Percentiles rank a stretch among this genome's conserved stretches.
Evolutionary conservation across 108 stramenopile species (phyloP).

Genomic region (Skeletonema menzelii): DNA sequence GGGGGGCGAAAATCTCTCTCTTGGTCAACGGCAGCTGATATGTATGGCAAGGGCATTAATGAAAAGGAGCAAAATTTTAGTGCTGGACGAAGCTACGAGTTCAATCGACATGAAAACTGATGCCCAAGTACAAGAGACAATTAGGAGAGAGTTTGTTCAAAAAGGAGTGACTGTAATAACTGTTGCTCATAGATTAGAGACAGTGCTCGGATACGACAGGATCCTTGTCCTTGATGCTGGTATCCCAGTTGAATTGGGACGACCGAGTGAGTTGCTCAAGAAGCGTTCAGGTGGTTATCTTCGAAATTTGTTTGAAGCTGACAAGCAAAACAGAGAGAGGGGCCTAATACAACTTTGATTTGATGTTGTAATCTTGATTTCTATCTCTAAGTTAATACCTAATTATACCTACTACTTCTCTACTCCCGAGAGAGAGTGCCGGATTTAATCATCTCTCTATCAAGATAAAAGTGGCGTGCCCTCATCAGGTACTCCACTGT

Average conservation of each 20-base stretch:
- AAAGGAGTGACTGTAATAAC: conserved; percentile 86
- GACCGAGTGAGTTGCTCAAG: conserved; percentile 54
- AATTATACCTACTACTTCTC: no score
- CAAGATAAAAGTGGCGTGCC: neutral
- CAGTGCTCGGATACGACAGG: conserved; percentile 88
- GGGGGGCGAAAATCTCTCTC: conserved; percentile 87
- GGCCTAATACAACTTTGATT: conserved; percentile 9
- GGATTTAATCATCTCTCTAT: neutral
- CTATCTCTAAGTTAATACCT: neutral
- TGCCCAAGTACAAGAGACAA: conserved; percentile 71
- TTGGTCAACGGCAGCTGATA: conserved; percentile 90
- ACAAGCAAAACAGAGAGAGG: conserved; percentile 48
- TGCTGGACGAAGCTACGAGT: conserved; percentile 87
- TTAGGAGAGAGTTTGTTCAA: conserved; percentile 74
- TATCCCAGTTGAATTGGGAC: conserved; percentile 70
- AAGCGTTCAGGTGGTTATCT: conserved; percentile 53
- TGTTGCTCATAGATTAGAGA: conserved; percentile 90
- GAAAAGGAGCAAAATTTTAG: conserved; percentile 73
- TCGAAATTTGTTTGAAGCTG: conserved; percentile 56
- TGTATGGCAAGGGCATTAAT: conserved; percentile 92
- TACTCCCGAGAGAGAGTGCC: no score
- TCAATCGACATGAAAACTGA: conserved; percentile 81
- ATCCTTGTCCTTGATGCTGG: conserved; percentile 93
- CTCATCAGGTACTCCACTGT: neutral
- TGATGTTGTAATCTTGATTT: neutral